Percentiles rank a stretch among this genome's conserved stretches.
phyloP scores from a whole-genome alignment of 352 stramenopile species.

The Phytophthora tubulina region DNA sequence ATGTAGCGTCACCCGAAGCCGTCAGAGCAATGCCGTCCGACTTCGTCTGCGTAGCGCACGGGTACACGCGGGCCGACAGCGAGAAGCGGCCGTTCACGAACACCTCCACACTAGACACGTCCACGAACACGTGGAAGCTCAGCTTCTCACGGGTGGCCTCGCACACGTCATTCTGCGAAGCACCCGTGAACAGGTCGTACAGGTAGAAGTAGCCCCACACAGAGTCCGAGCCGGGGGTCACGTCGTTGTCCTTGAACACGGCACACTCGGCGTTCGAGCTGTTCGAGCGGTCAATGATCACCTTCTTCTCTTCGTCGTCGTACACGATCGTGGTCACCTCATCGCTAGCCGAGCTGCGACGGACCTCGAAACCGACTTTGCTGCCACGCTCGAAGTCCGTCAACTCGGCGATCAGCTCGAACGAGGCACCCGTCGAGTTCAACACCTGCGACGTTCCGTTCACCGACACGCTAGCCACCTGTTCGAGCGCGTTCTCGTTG shows the following conservation, averaged over 20 bases:
- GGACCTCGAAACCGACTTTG: constrained; percentile 70
- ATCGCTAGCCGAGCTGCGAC: constrained; percentile 50
- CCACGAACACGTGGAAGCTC: constrained; percentile 70
- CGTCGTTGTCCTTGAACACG: constrained; percentile 51
- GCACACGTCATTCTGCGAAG: constrained; percentile 39
- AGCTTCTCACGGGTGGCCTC: constrained; percentile 55
- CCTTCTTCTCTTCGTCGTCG: constrained; percentile 65
- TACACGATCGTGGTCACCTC: constrained; percentile 73
- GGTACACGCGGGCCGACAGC: constrained; percentile 73
- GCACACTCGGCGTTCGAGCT: constrained; percentile 59
- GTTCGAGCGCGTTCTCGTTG: constrained; percentile 48
- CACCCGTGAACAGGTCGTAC: constrained; percentile 56
- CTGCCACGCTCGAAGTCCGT: constrained; percentile 50
- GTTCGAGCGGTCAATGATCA: constrained; percentile 65
- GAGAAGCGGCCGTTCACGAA: constrained; percentile 78
- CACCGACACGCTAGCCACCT: constrained; percentile 39
- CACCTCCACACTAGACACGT: constrained; percentile 76
- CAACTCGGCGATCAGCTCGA: constrained; percentile 63
- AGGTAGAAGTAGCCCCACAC: constrained; percentile 68
- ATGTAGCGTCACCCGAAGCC: constrained; percentile 53
- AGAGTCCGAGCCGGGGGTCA: constrained; percentile 42
- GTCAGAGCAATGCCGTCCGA: constrained; percentile 70
- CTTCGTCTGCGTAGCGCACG: constrained; percentile 54
- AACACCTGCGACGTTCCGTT: constrained; percentile 45
- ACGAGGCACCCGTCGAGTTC: constrained; percentile 57